Conservation (phyloP, 73 alveolate species). For the Urostyla sp. region DNA sequence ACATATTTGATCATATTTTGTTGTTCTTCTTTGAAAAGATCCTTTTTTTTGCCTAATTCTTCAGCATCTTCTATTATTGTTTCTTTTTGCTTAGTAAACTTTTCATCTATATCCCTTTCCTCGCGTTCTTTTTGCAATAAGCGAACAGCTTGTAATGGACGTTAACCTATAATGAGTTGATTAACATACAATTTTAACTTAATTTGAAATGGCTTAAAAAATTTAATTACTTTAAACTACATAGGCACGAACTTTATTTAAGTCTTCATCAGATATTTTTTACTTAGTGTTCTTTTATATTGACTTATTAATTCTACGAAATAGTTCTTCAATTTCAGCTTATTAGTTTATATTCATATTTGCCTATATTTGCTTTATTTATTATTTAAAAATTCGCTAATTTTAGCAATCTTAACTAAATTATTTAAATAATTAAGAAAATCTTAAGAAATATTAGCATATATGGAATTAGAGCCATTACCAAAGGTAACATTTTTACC, state of each 20-base stretch:
- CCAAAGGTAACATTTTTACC: slow-evolving; percentile 75
- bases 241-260: slow-evolving; percentile 69
- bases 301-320: slow-evolving; percentile 61
- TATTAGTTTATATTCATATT: slow-evolving; percentile 66
- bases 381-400: not conserved
- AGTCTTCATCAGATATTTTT: slow-evolving; percentile 64
- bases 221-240: slow-evolving; percentile 60
- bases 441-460: not conserved
- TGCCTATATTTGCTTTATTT: not conserved
- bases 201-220: not conserved
- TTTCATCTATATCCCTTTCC: slow-evolving; percentile 70
- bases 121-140: slow-evolving; percentile 67
- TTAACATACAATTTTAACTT: not conserved
- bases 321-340: slow-evolving; percentile 70
- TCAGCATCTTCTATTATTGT: slow-evolving; percentile 66
- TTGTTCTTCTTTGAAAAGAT: slow-evolving; percentile 61
- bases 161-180: slow-evolving; percentile 14
- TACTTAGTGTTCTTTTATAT: slow-evolving; percentile 58
- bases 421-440: slow-evolving; percentile 7
- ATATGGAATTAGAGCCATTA: slow-evolving; percentile 58
- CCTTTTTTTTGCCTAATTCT: slow-evolving; percentile 58
- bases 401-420: not conserved
- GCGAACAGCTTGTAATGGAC: slow-evolving; percentile 72
- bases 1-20: slow-evolving; percentile 62
- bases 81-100: slow-evolving; percentile 61